phyloP scores from a whole-genome alignment of 164 flowering plant species.

The Vitis labrusca region DNA sequence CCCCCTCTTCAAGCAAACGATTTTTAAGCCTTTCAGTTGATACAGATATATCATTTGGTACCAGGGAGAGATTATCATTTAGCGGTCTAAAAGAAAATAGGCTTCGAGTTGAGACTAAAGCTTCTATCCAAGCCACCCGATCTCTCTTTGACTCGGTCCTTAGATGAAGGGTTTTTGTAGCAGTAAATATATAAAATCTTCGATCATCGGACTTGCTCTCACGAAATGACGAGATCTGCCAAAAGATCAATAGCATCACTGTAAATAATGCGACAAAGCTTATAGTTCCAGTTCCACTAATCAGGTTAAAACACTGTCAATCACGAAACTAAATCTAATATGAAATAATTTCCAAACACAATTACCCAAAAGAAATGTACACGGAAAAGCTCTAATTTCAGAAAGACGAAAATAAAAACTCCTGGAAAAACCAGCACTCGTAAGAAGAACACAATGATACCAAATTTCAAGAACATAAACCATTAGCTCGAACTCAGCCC shows the following conservation, averaged over 20 bases:
- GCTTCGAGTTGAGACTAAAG: conserved; percentile 60
- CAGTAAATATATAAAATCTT: conserved; percentile 86
- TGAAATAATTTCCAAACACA: too few relatives aligned
- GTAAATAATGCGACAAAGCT: not conserved
- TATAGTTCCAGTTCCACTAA: too few relatives aligned
- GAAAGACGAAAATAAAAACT: not conserved
- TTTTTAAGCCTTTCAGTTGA: conserved; percentile 72
- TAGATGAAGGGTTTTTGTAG: conserved; percentile 89
- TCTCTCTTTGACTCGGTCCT: conserved; percentile 69
- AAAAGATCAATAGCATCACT: not conserved
- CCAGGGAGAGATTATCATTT: conserved; percentile 40
- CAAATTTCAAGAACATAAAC: conserved; percentile 1
- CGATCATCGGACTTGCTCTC: conserved; percentile 85
- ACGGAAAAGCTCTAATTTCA: not conserved
- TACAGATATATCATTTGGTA: conserved; percentile 50
- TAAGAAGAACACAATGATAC: too few relatives aligned
- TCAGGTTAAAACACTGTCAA: too few relatives aligned
- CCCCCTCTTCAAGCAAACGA: conserved; percentile 67
- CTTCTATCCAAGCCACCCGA: conserved; percentile 81
- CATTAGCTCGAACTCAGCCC: conserved; percentile 6
- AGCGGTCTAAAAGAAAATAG: conserved; percentile 42
- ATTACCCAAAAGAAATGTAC: not conserved
- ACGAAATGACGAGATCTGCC: conserved; percentile 75
- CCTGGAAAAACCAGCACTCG: not conserved
- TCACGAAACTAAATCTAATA: too few relatives aligned